Evolutionary conservation across 2,329 filamentous ascomycete genomes (phyloP).

Genomic region (Dothideomycetes sp.): DNA sequence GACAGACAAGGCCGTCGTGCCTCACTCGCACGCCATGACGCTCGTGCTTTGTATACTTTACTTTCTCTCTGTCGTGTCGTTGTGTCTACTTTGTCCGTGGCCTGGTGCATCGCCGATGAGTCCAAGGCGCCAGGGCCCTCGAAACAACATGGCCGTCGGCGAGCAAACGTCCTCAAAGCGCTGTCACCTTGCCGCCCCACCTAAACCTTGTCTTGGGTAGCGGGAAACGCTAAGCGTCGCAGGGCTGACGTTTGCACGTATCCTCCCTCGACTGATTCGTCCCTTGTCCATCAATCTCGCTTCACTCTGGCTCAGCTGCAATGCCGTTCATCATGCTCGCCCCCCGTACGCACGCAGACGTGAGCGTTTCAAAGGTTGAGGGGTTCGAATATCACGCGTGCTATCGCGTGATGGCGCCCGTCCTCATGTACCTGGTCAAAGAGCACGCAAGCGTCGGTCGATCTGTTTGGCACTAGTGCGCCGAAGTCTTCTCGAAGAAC

Average conservation of each 20-base stretch:
- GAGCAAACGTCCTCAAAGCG: too few species aligned
- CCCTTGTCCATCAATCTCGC: too few species aligned
- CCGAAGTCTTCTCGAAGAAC: not conserved
- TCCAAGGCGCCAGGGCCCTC: too few species aligned
- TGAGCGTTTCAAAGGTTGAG: too few species aligned
- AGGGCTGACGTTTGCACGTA: not conserved
- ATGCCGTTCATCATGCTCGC: too few species aligned
- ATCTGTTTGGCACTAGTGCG: not conserved
- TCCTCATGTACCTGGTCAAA: too few species aligned
- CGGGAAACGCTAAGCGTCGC: not conserved
- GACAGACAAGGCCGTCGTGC: not conserved
- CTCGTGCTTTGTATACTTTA: too few species aligned
- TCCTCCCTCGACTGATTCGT: too few species aligned
- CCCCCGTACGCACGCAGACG: too few species aligned
- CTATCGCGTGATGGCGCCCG: not conserved
- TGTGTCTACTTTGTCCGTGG: too few species aligned
- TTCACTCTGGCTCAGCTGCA: too few species aligned
- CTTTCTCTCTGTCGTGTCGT: too few species aligned
- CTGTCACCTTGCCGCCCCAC: not conserved
- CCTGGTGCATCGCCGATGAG: not conserved
- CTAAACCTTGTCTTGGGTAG: not conserved
- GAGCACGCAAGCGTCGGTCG: not conserved
- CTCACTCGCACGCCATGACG: not conserved
- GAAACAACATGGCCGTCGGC: not conserved
- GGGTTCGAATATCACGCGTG: not conserved